phyloP scores from a whole-genome alignment of 2,329 filamentous ascomycete species.

The Cryphonectria radicalis region DNA sequence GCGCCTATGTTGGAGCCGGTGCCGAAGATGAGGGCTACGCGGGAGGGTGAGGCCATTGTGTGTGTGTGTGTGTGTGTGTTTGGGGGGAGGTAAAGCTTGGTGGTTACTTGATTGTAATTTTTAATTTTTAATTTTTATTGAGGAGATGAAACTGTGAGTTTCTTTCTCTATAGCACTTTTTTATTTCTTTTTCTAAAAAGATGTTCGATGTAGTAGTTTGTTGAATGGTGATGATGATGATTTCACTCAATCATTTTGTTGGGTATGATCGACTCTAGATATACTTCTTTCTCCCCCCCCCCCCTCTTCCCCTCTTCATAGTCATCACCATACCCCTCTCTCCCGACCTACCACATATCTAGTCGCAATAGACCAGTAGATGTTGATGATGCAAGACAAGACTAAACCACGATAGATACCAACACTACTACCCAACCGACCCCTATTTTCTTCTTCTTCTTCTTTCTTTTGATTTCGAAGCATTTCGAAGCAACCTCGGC shows the following conservation, averaged over 20 bases:
- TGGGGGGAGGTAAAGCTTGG: too few species aligned
- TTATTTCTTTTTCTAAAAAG: not conserved
- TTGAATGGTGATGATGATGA: not conserved
- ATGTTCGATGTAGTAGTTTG: too few species aligned
- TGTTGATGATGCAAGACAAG: too few species aligned
- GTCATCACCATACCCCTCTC: not conserved
- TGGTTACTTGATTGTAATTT: too few species aligned
- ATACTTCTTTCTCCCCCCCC: not conserved
- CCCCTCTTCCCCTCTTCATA: too few species aligned
- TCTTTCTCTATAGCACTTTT: not conserved
- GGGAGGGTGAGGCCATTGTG: conserved; percentile 15
- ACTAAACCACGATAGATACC: too few species aligned
- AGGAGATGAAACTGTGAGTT: not conserved
- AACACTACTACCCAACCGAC: too few species aligned
- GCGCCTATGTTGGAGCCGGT: conserved; percentile 28
- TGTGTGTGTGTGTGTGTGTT: not conserved
- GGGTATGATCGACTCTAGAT: not conserved
- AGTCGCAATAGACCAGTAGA: too few species aligned
- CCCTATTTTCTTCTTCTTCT: too few species aligned
- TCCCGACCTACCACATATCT: too few species aligned
- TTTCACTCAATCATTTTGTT: not conserved
- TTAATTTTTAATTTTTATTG: not conserved
- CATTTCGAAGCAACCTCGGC: not conserved
- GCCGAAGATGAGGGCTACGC: conserved; percentile 29
- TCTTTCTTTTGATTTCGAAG: conserved; percentile 13